These are phyloP conservation scores for Reutealis trisperma DNA, from an alignment of 345 rosid species.

Conservation along the genomic window DNA sequence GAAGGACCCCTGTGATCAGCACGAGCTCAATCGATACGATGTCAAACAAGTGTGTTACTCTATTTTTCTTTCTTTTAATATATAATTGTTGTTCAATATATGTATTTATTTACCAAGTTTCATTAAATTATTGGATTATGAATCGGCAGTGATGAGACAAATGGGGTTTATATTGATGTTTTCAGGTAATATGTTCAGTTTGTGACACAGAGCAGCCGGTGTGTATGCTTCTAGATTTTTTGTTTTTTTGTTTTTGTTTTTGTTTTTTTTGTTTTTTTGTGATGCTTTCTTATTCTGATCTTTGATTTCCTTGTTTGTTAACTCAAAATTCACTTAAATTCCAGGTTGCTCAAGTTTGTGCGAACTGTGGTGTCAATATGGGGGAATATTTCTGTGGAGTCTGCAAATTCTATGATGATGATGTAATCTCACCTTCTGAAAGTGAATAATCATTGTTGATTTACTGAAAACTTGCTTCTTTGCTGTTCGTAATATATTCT, in stretches of 20 bases:
- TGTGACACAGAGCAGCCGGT: slow-evolving; percentile 99
- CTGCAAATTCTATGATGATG: slow-evolving; percentile 93
- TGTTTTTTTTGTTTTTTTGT: no score
- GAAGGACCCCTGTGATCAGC: slow-evolving; percentile 61
- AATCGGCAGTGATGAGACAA: not conserved
- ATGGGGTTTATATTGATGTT: slow-evolving; percentile 17
- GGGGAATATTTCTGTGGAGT: slow-evolving; percentile 90
- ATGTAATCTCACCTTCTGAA: slow-evolving; percentile 47
- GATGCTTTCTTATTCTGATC: not conserved
- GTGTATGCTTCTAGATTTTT: slow-evolving; percentile 33
- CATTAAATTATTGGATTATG: not conserved
- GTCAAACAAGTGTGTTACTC: slow-evolving; percentile 63
- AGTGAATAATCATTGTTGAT: not conserved
- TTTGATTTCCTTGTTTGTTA: slow-evolving; percentile 5
- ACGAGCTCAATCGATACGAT: slow-evolving; percentile 78
- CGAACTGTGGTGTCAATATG: slow-evolving; percentile 98
- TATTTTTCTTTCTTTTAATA: not conserved
- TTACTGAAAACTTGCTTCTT: slow-evolving; percentile 6
- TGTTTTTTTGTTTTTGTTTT: no score
- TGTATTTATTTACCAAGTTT: not conserved
- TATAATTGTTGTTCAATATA: not conserved
- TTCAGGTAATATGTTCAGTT: slow-evolving; percentile 84
- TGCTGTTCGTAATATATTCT: not conserved
- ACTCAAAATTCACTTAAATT: slow-evolving; percentile 12
- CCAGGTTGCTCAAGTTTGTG: slow-evolving; percentile 74